phyloP scores from a whole-genome alignment of 176 grass and related monocot species.

The Saccharum spontaneum region DNA sequence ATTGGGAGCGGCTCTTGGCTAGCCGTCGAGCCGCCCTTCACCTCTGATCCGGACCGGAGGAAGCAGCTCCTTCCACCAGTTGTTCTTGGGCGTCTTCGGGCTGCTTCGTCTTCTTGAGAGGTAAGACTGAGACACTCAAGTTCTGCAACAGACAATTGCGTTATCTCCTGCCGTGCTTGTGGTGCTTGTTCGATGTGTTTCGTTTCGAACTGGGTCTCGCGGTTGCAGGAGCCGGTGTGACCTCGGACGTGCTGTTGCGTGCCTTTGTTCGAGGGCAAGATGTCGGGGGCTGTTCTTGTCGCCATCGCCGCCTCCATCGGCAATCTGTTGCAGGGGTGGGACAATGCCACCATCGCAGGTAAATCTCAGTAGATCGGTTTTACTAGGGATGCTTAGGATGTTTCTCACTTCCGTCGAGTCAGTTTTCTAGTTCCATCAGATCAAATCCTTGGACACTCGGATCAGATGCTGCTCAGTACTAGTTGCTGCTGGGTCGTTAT shows the following conservation, averaged over 20 bases:
- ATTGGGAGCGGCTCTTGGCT: constrained; percentile 2
- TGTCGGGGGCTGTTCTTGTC: constrained; percentile 62
- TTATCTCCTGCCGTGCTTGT: neutral
- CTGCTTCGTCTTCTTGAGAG: neutral
- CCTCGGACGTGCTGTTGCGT: neutral
- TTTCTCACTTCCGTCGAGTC: neutral
- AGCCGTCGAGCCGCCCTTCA: constrained; percentile 13
- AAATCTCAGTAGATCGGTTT: constrained; percentile 14
- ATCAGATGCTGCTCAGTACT: neutral
- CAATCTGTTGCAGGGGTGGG: constrained; percentile 81
- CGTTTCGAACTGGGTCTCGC: neutral
- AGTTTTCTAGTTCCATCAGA: neutral
- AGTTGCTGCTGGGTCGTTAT: neutral
- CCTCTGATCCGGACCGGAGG: constrained; percentile 31
- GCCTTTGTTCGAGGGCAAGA: constrained; percentile 6
- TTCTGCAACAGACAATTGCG: constrained; percentile 14
- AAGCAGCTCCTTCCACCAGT: neutral
- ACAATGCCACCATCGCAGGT: constrained; percentile 90
- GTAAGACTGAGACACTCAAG: neutral
- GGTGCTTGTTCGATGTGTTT: neutral
- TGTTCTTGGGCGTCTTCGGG: neutral
- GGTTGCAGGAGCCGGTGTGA: constrained; percentile 9
- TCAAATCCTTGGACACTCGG: neutral
- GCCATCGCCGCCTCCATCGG: constrained; percentile 76
- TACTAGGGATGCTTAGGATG: too few species aligned